These are phyloP conservation scores for Vitis vinifera DNA, from an alignment of 164 flowering plant genomes.

Conservation along the genomic window DNA sequence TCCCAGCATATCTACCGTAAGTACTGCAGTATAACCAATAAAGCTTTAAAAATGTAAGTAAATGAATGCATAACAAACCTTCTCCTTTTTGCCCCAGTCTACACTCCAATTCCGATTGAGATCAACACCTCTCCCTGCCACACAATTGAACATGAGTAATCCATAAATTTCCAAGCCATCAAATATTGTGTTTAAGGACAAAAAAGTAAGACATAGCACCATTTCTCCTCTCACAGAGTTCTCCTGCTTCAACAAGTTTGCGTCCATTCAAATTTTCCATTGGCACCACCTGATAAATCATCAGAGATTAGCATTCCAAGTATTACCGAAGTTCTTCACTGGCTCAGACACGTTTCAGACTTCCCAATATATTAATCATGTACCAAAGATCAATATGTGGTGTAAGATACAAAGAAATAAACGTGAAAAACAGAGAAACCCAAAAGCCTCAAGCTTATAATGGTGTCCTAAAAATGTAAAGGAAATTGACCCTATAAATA, in stretches of 20 bases:
- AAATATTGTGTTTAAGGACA: not conserved
- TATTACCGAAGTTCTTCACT: too few species aligned
- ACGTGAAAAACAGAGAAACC: too few species aligned
- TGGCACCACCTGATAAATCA: conserved; percentile 71
- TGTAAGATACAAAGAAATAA: too few species aligned
- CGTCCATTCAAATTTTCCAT: conserved; percentile 97
- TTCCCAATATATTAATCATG: too few species aligned
- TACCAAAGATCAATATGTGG: too few species aligned
- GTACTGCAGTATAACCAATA: not conserved
- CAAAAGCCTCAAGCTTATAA: too few species aligned
- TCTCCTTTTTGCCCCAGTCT: conserved; percentile 99
- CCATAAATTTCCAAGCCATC: not conserved
- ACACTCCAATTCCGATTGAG: conserved; percentile 99
- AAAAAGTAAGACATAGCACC: conserved; percentile 43
- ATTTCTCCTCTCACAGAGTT: conserved; percentile 96
- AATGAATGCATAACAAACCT: conserved; percentile 44
- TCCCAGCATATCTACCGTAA: too few species aligned
- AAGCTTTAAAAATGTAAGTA: not conserved
- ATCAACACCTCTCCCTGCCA: conserved; percentile 98
- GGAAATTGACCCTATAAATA: too few species aligned
- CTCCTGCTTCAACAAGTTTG: conserved; percentile 90
- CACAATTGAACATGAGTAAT: conserved; percentile 17
- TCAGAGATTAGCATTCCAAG: conserved; percentile 1
- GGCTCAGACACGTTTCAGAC: too few species aligned
- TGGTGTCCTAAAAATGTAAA: not conserved